Base-by-base conservation (phyloP, 2,329 filamentous ascomycete species). In the Clonostachys solani region DNA sequence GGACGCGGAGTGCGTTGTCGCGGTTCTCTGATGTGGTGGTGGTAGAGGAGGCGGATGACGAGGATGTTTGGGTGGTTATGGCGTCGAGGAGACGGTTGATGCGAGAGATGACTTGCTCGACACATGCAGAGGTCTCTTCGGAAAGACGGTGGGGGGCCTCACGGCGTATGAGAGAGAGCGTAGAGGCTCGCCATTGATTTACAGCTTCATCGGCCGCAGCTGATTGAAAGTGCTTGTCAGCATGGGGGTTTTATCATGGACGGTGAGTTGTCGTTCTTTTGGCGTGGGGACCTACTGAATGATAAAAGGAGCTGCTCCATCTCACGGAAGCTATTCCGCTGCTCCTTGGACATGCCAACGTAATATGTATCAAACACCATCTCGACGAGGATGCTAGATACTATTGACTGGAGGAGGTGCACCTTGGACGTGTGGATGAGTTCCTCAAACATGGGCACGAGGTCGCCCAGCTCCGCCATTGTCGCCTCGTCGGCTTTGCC, bases 141-240 rank as follows among this genome's bases (percentile, higher is more conserved):
- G 73, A 66, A 34, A 82, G 68, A 47, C 67, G 72, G 34, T 67
- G 56, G 15, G 65, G 61, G 6, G 75, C 69, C 50, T 80, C 78
- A 55, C 78, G 79, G 46, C 73, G 74, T 44, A 87, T 62, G 40
- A 83, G 70, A 23, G 78, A 72, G 38, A 86, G 71, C 2, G 83
- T 87, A n/a, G 74, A 71, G 6, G 83, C 80, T 37, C 84, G 80
- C 83, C 83, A 87, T 57, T 83, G 78, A 58, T 85, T 86, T 51
- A 83, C 72, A 33, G 75, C 68, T 51, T 80, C 75, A 42, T 69
- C 66, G 6, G 77, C 71, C 43, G 67, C 70, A 66, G 61, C 58
- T 62, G 48, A 9, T 42, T 9, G 9, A 40, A 38, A 49, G 12
- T 52, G 41, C 36, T 38, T 38, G 36, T 29, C 23, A 29, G 23